Percentiles rank a stretch among this genome's conserved stretches.
These are phyloP conservation scores for Schwanniomyces occidentalis DNA, from an alignment of 805 yeast species.

Conservation along the genomic window DNA sequence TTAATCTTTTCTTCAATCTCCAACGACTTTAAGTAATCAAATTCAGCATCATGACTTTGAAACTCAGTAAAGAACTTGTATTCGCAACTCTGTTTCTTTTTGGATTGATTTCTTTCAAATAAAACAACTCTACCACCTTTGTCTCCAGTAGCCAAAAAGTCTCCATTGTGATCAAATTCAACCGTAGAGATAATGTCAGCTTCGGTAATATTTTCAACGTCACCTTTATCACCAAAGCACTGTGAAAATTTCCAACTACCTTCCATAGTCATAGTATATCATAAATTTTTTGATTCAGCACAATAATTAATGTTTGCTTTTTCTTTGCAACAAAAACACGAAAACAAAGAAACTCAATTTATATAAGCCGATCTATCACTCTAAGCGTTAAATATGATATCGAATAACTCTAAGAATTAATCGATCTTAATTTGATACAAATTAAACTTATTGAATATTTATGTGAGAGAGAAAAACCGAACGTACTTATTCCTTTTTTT, in stretches of 20 bases:
- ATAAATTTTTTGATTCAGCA: too few relatives aligned
- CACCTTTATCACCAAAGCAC: conserved; percentile 99
- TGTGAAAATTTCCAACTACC: conserved; percentile 84
- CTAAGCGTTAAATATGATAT: too few relatives aligned
- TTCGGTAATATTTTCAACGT: conserved; percentile 90
- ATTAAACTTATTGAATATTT: too few relatives aligned
- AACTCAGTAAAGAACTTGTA: conserved; percentile 95
- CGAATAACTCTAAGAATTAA: too few relatives aligned
- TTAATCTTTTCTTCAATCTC: conserved; percentile 98
- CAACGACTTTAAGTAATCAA: conserved; percentile 90
- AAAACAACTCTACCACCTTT: conserved; percentile 97
- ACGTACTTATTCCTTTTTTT: too few relatives aligned
- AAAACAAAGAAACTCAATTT: too few relatives aligned
- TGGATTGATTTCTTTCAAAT: conserved; percentile 81
- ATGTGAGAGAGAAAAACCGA: too few relatives aligned
- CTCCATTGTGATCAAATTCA: conserved; percentile 93
- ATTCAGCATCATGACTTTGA: conserved; percentile 98
- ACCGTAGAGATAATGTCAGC: conserved; percentile 97
- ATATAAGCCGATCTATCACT: too few relatives aligned
- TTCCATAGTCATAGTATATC: conserved; percentile 10
- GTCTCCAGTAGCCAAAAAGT: conserved; percentile 96
- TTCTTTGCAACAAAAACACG: too few relatives aligned
- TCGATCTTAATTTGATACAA: too few relatives aligned
- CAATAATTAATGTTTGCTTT: too few relatives aligned
- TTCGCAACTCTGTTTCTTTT: conserved; percentile 71